phyloP scores from a whole-genome alignment of 495 filamentous ascomycete species.

The Aspergillus sclerotiicarbonarius region DNA sequence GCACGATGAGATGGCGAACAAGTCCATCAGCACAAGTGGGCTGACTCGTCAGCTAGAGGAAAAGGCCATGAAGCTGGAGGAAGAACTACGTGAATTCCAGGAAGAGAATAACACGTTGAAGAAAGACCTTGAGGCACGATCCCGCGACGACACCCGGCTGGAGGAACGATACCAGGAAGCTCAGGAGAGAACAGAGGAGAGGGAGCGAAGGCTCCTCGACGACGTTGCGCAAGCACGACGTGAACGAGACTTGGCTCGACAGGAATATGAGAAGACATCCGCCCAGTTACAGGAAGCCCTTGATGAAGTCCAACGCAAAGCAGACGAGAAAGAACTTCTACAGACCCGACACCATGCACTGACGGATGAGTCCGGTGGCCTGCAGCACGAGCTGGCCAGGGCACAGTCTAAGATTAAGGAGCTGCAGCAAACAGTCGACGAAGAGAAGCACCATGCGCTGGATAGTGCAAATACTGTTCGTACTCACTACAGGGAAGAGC shows the following conservation, averaged over 20 bases:
- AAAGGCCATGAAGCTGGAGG: constrained; percentile 61
- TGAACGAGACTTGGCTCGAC: constrained; percentile 34
- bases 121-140: constrained; percentile 50
- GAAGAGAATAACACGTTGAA: constrained; percentile 54
- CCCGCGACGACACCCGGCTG: constrained; percentile 33
- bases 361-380: constrained; percentile 61
- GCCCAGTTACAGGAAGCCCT: constrained; percentile 50
- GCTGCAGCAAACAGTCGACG: constrained; percentile 55
- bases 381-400: constrained; percentile 63
- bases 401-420: constrained; percentile 55
- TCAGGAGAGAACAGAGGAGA: constrained; percentile 42
- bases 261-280: constrained; percentile 41
- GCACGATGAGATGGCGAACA: constrained; percentile 75
- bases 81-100: constrained; percentile 59
- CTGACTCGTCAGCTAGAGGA: constrained; percentile 74
- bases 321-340: constrained; percentile 69
- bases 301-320: constrained; percentile 53
- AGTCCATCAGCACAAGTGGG: constrained; percentile 74
- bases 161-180: constrained; percentile 42
- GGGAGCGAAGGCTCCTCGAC: constrained; percentile 40
- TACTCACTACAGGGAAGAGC: constrained; percentile 60
- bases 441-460: constrained; percentile 58
- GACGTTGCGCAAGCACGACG: constrained; percentile 40
- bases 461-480: constrained; percentile 56
- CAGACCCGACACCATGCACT: constrained; percentile 68